Base-by-base conservation (phyloP, 2,329 filamentous ascomycete species). In the Fusarium caatingaense region DNA sequence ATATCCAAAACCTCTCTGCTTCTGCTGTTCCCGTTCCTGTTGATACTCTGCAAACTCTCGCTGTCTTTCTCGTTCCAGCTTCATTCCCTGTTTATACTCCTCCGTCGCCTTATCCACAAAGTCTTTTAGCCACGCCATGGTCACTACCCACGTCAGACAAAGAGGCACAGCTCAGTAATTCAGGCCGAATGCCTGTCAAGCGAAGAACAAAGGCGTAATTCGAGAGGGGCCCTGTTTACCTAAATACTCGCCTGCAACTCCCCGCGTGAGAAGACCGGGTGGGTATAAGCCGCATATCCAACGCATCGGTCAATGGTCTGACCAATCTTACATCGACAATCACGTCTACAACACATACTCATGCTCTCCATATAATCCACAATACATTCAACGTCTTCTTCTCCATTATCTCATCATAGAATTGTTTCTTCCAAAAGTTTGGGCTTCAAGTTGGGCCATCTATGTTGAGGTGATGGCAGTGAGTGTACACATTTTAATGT, bases 21-120 rank as follows among this genome's bases (percentile, higher is more conserved):
- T 30, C 40, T 45, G 27, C 34, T 68, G 56, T 32, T 64, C 59
- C 7, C 40, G 30, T 46, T 73, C 72, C n/a, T 72, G 68, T 18
- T 53, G 42, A 54, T 69, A 54, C 13, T 66, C 16, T 12, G 60
- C 49, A 49, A 44, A 69, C 57, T 68, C 27, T 40, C 75, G 74
- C 15, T 72, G 68, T 21, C 48, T 46, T 49, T 66, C 56, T 25
- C 60, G 55, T 6, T 60, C 59, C 59, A 45, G 28, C 44, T 57
- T 37, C 30, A 45, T 20, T 16, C 74, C 73, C 25, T 72, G 63
- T 32, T 60, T 64, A 32, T 71, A 72, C 53, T 72, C 63, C 25
- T 74, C 72, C 9, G 71, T 72, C 6, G 68, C 73, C 56, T 74
- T 76, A 9, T 64, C 71, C 10, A 76, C 46, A 20, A 72, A 57